Evolutionary conservation across 1,284 basidiomycete genomes (phyloP).

Genomic region (Leccinum pseudoinsigne): DNA sequence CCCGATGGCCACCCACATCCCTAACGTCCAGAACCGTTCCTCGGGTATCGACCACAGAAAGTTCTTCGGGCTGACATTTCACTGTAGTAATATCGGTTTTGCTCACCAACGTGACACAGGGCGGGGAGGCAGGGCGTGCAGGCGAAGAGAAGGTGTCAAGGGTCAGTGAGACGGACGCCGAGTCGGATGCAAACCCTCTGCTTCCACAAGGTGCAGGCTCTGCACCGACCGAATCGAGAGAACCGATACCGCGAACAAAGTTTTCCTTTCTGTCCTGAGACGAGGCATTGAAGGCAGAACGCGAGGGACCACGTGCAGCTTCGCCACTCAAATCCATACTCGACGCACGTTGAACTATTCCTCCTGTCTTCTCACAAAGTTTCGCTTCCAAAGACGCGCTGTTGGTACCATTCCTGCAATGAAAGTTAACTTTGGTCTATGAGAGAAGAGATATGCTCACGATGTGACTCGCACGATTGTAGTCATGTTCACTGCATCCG

Average conservation of each 20-base stretch:
- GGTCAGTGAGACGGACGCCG: neutral
- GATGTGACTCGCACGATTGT: neutral
- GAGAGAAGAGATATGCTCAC: slow-evolving; percentile 4
- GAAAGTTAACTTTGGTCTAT: neutral
- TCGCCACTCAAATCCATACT: neutral
- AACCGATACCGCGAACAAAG: neutral
- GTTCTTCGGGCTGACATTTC: neutral
- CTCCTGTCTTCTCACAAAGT: neutral
- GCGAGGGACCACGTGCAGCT: no score
- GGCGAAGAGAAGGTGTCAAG: neutral
- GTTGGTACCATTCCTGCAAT: neutral
- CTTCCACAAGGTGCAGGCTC: neutral
- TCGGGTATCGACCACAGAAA: neutral
- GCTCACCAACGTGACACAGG: neutral
- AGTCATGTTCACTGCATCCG: neutral
- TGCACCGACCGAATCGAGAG: neutral
- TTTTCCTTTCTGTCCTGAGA: neutral
- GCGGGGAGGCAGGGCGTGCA: neutral
- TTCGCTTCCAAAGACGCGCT: neutral
- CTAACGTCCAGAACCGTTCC: neutral
- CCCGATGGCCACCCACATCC: neutral
- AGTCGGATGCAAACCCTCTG: neutral
- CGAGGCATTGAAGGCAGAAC: neutral
- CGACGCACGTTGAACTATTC: neutral
- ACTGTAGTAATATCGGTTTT: neutral